Base-by-base conservation (phyloP, 768 basidiomycete species). In the Phylloporus arenicola region DNA sequence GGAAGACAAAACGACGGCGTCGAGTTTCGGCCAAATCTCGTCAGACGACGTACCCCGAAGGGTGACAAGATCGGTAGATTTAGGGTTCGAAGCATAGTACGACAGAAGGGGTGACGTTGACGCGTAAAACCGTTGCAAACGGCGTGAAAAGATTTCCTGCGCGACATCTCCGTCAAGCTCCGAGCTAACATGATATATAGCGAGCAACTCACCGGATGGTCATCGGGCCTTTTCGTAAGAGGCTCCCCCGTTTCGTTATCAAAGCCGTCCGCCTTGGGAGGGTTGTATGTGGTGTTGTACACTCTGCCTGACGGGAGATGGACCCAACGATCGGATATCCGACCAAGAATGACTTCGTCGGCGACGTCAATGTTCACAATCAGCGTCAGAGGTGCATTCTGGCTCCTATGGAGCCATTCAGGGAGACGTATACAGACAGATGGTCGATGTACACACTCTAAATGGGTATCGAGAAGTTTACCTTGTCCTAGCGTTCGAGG, bases 221-320 rank as follows among this genome's bases (percentile, higher is more conserved):
- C 92, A 61, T 95, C 92, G 14, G 89, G 86, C 24, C 92, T 78
- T 59, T 86, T 88, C n/a, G 77, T 82, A n/a, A 95, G 74, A 6
- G 84, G 82, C 62, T 95, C 92, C 22, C 90, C 91, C 1, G 92
- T 94, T 47, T 81, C 71, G 60, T 96, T 91, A 70, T 96, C 92
- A 45, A 78, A 72, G 1, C 93, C 91, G 6, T 82, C 74, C 2
- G 86, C 79, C 58, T 82, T 83, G 14, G 92, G 93, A 13, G 76
- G 83, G 67, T 92, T 95, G 69, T 91, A 95, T 8, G 84, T 83
- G 66, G 83, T 75, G 68, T 93, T 95, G 74, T 96, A 96, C 12
- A 94, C 84, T 12, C 92, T 79, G 14, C 92, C 92, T 0, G 91
- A 93, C 7, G 88, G 81, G 13, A 86, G 74, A 64, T 95, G 92